A percentile compares a stretch with the other conserved stretches of the same genome.
These are phyloP conservation scores for Trifolium repens DNA, from an alignment of 306 rosid genomes.

Conservation along the genomic window DNA sequence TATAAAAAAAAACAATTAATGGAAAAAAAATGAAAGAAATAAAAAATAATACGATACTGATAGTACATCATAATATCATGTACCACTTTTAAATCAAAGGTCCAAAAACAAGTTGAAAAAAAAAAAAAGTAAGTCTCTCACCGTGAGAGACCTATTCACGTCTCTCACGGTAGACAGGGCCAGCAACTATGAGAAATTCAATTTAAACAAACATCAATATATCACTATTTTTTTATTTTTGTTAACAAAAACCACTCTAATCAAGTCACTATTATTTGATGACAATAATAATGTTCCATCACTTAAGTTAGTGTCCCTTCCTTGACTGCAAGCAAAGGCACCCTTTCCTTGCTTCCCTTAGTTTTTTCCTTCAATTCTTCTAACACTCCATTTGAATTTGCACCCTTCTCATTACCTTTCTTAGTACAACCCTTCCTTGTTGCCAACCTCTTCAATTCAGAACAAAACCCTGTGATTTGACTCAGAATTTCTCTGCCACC, in stretches of 20 bases:
- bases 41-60: no score
- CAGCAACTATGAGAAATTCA: not conserved
- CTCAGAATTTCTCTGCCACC: conserved; percentile 55
- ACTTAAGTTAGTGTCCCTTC: conserved; percentile 27
- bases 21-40: no score
- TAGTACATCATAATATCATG: no score
- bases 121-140: no score
- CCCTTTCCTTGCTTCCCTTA: conserved; percentile 44
- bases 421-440: conserved; percentile 42
- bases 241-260: not conserved
- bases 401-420: conserved; percentile 40
- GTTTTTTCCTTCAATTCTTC: conserved; percentile 40
- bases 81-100: no score
- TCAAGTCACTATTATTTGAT: not conserved
- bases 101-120: no score
- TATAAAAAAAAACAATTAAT: no score
- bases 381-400: conserved; percentile 28
- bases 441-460: conserved; percentile 59
- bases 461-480: conserved; percentile 54
- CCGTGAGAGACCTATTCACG: no score
- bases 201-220: not conserved
- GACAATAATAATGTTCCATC: not conserved
- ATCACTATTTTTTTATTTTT: not conserved
- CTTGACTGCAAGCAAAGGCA: conserved; percentile 48
- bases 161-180: no score